These are phyloP conservation scores for Stevia rebaudiana DNA, from an alignment of 140 eudicot genomes.

Conservation along the genomic window DNA sequence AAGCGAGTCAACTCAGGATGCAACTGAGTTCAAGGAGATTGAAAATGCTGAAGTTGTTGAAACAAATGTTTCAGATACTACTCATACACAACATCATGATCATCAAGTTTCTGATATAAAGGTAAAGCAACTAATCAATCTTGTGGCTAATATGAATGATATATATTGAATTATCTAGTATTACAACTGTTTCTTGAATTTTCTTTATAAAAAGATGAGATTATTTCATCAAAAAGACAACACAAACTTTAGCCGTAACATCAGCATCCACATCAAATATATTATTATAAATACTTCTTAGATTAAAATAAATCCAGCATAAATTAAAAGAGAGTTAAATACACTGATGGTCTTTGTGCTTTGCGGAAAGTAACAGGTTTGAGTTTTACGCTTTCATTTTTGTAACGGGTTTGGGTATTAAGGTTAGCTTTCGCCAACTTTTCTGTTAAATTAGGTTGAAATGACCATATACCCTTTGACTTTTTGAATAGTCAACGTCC, in stretches of 20 bases:
- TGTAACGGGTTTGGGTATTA: no score
- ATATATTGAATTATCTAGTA: background rate
- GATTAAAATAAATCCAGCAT: background rate
- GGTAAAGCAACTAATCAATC: slow-evolving; percentile 33
- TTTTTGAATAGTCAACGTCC: no score
- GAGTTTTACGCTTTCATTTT: no score
- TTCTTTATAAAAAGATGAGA: background rate
- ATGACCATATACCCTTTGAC: no score
- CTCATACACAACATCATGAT: background rate
- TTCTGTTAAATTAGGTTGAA: no score
- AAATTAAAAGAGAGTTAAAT: background rate
- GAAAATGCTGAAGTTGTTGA: slow-evolving; percentile 54
- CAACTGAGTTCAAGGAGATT: slow-evolving; percentile 12
- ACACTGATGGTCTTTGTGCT: no score
- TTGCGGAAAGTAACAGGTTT: no score
- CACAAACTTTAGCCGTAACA: background rate
- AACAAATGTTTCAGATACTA: slow-evolving; percentile 8
- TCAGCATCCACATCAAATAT: background rate
- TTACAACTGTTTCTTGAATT: background rate
- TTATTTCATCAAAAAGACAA: background rate
- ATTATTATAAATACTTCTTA: background rate
- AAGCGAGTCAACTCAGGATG: slow-evolving; percentile 33
- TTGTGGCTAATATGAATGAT: background rate
- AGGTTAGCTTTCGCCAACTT: no score
- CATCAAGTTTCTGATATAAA: slow-evolving; percentile 18